Conservation (phyloP, 768 basidiomycete species). For the Lactifluus subvellereus region DNA sequence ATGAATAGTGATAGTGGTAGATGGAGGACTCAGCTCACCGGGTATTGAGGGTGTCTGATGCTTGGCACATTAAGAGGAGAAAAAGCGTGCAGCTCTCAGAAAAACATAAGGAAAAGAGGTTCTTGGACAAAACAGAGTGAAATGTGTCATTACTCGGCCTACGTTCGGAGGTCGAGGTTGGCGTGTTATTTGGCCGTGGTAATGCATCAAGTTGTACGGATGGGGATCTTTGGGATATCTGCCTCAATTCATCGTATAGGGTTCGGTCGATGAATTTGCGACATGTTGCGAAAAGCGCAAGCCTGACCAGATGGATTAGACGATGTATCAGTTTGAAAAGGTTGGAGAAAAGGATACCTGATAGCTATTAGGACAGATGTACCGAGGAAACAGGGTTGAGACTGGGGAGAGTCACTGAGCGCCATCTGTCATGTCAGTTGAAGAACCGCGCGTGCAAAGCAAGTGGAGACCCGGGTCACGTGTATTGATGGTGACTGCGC, state of each 20-base stretch:
- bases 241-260: conserved; percentile 21
- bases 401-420: background rate
- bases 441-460: background rate
- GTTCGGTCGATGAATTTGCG: conserved; percentile 20
- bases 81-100: conserved; percentile 73
- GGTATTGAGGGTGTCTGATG: conserved; percentile 45
- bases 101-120: conserved; percentile 63
- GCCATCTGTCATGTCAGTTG: background rate
- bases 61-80: conserved; percentile 67
- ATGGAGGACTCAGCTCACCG: conserved; percentile 40
- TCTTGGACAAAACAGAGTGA: conserved; percentile 53
- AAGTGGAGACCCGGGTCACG: background rate
- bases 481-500: background rate
- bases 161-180: conserved; percentile 11
- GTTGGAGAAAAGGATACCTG: background rate
- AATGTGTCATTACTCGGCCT: conserved; percentile 27
- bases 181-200: conserved; percentile 11
- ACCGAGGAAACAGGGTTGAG: background rate
- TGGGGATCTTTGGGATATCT: conserved; percentile 9
- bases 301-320: conserved; percentile 4
- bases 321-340: background rate
- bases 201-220: conserved; percentile 18
- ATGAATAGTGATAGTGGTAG: background rate
- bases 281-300: conserved; percentile 20
- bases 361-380: background rate